A percentile compares a stretch with the other conserved stretches of the same genome.
Conservation (phyloP, 768 basidiomycete genomes). For the Pluteus cervinus region DNA sequence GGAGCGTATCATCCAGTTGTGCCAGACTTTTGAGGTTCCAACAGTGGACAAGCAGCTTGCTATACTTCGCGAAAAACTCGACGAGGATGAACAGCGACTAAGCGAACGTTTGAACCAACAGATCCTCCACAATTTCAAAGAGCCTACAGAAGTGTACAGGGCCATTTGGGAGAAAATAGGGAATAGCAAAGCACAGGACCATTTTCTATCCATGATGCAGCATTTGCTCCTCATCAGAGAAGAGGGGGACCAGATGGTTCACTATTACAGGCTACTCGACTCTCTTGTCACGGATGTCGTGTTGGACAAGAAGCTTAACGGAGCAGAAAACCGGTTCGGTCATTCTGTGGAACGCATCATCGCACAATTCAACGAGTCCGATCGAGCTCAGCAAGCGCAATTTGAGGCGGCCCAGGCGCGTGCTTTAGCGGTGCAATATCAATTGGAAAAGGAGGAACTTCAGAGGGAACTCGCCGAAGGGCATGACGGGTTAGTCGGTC, state of each 20-base stretch:
- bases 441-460: constrained; percentile 76
- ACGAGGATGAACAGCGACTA: constrained; percentile 70
- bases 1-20: constrained; percentile 62
- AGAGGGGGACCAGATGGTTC: constrained; percentile 76
- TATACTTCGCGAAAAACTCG: constrained; percentile 51
- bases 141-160: constrained; percentile 83
- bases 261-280: constrained; percentile 90
- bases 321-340: constrained; percentile 81
- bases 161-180: constrained; percentile 74
- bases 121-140: constrained; percentile 68
- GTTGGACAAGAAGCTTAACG: constrained; percentile 82
- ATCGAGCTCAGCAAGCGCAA: constrained; percentile 72
- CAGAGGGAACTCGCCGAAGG: constrained; percentile 80
- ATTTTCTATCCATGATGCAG: constrained; percentile 92
- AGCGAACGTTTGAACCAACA: constrained; percentile 72
- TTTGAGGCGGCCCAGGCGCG: constrained; percentile 71
- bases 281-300: constrained; percentile 87
- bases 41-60: constrained; percentile 63
- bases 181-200: constrained; percentile 71
- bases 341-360: constrained; percentile 87
- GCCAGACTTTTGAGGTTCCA: constrained; percentile 57
- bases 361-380: constrained; percentile 85
- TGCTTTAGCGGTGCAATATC: constrained; percentile 54
- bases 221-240: constrained; percentile 88
- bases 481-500: constrained; percentile 78